Base-by-base conservation (phyloP, 78 protist genomes). In the Isochrysis galbana region DNA sequence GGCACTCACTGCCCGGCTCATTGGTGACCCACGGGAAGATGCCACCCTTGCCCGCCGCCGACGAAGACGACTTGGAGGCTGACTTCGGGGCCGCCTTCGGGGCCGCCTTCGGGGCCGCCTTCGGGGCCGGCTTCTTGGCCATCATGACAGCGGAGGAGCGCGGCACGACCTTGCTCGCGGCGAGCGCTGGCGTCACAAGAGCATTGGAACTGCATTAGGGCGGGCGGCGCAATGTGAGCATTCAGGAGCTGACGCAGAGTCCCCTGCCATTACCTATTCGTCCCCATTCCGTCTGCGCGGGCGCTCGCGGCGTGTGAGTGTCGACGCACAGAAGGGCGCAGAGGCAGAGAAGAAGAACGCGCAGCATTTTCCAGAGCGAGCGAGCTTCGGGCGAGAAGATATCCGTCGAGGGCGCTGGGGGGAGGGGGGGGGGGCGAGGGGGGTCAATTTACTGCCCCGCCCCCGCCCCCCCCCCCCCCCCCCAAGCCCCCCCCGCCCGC, bases 11-110 rank as follows among this genome's bases (percentile, higher is more conserved):
- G 34, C 80, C 80, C 7, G 80, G 80, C 80, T 70, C 41, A 41
- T 70, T 70, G 36, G 80, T 70, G 80, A 70, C 80, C 80, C 80
- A 70, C 36, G 80, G 80, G 80, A 70, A 17, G 41, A 70, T 70
- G 80, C 80, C 80, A 41, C 80, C 80, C 80, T 70, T 70, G 80
- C 80, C 80, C 80, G 29, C 17, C 23, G 80, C 5, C 39, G 39
- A 14, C 17, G 17, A 26, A 26, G 36, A 23, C 74, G 19, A 29
- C 38, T 11, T 23, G 4, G 74, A 23, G 74, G 14, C 74, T n/a
- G 74, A n/a, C 74, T 67, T 67, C 74, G 17, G 11, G 32, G 74
- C 74, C 17, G 36, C 74, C 74, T 26, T 67, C 17, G 19, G 5
- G 38, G 29, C 74, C 7, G 61, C n/a, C 74, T 67, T 67, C 74